phyloP scores from a whole-genome alignment of 2,329 filamentous ascomycete species.

The Verticillium nonalfalfae region DNA sequence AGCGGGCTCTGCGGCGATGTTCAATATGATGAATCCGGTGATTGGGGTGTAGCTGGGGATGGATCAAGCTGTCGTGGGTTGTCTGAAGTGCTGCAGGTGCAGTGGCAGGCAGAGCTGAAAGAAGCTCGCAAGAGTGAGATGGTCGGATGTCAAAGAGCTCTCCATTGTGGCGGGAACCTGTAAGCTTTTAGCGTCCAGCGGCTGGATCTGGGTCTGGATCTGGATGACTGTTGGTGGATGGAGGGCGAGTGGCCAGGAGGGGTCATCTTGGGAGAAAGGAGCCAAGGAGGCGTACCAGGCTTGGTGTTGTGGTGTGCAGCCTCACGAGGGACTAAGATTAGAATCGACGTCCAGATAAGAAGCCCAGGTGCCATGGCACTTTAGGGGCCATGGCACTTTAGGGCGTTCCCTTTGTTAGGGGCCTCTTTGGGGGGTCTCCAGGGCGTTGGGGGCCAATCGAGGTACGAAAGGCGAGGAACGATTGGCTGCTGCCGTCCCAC shows the following conservation, averaged over 20 bases:
- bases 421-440: too few relatives aligned
- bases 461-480: background rate
- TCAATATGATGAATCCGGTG: background rate
- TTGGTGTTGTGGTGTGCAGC: background rate
- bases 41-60: background rate
- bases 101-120: background rate
- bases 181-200: background rate
- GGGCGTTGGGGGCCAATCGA: background rate
- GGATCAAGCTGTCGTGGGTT: background rate
- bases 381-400: background rate
- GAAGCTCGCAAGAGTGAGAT: background rate
- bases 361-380: background rate
- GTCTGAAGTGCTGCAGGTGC: background rate
- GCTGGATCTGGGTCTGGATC: background rate
- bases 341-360: background rate
- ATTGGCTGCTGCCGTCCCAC: background rate
- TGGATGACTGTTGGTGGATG: background rate
- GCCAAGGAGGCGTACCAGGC: background rate
- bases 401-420: too few relatives aligned
- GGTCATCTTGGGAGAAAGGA: background rate
- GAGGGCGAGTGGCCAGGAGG: background rate
- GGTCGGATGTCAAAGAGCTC: background rate
- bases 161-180: background rate
- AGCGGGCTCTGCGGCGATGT: background rate
- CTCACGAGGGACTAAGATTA: background rate